Conservation (phyloP, 2,329 filamentous ascomycete genomes). For the Tolypocladium inflatum region DNA sequence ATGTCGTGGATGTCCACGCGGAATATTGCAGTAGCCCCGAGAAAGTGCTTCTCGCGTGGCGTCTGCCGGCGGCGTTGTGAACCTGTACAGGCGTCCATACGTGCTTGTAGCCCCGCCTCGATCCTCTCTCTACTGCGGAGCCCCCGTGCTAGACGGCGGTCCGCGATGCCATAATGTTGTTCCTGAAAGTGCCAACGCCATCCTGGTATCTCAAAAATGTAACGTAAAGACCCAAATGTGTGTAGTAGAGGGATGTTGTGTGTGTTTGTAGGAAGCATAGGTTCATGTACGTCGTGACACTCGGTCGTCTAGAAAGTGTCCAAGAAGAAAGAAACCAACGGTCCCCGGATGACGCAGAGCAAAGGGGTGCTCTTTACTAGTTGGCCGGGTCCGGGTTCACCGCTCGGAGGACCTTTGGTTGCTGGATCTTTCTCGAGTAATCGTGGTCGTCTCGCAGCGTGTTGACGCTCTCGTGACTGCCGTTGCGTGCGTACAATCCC, state of each 20-base stretch:
- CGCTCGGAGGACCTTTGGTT: conserved; percentile 48
- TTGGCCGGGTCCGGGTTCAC: conserved; percentile 48
- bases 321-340: conserved; percentile 7
- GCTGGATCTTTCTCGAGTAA: conserved; percentile 51
- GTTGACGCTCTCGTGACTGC: conserved; percentile 53
- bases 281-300: conserved; percentile 23
- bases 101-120: background rate
- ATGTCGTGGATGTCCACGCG: background rate
- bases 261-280: conserved; percentile 9
- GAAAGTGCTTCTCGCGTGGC: background rate
- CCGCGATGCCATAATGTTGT: background rate
- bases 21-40: background rate
- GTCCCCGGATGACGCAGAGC: background rate
- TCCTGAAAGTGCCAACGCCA: conserved; percentile 20
- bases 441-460: conserved; percentile 57
- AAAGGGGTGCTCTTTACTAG: background rate
- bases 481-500: conserved; percentile 46
- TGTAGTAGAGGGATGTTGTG: background rate
- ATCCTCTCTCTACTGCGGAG: background rate
- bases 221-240: conserved; percentile 13
- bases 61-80: background rate
- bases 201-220: conserved; percentile 30
- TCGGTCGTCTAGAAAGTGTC: conserved; percentile 14
- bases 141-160: background rate
- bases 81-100: background rate